Percentiles rank a stretch among this genome's conserved stretches.
Evolutionary conservation across 139 green algal species (phyloP).

Genomic region (Coelastrella sp.): DNA sequence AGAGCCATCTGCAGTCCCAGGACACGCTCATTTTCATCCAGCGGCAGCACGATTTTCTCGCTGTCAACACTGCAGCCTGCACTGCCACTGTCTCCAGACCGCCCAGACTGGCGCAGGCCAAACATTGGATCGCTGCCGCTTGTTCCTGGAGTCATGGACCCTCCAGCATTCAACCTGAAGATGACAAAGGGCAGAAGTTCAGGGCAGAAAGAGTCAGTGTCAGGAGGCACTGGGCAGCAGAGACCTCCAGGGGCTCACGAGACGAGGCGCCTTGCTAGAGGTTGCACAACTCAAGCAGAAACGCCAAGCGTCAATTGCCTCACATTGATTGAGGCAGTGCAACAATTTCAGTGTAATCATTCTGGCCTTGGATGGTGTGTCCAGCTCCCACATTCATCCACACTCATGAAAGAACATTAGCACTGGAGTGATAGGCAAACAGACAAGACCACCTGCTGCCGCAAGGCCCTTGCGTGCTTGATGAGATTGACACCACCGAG

Average conservation of each 20-base stretch:
- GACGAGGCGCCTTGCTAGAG: neutral
- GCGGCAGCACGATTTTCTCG: conserved; percentile 56
- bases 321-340: too few relatives aligned
- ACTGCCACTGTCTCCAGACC: neutral
- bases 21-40: conserved; percentile 64
- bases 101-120: neutral
- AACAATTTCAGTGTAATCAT: too few relatives aligned
- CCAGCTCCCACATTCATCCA: too few relatives aligned
- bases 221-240: neutral
- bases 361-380: too few relatives aligned
- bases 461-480: too few relatives aligned
- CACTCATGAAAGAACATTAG: too few relatives aligned
- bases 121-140: conserved; percentile 29
- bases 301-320: neutral
- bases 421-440: too few relatives aligned
- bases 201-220: too few relatives aligned
- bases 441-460: too few relatives aligned
- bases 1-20: conserved; percentile 67
- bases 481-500: neutral
- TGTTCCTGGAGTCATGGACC: conserved; percentile 20
- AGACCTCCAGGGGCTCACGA: too few relatives aligned
- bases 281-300: neutral
- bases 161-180: conserved; percentile 27
- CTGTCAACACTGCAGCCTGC: conserved; percentile 6
- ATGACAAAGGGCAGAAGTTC: neutral